Conservation (phyloP, 2,329 filamentous ascomycete species). For the Aspergillus piperis region DNA sequence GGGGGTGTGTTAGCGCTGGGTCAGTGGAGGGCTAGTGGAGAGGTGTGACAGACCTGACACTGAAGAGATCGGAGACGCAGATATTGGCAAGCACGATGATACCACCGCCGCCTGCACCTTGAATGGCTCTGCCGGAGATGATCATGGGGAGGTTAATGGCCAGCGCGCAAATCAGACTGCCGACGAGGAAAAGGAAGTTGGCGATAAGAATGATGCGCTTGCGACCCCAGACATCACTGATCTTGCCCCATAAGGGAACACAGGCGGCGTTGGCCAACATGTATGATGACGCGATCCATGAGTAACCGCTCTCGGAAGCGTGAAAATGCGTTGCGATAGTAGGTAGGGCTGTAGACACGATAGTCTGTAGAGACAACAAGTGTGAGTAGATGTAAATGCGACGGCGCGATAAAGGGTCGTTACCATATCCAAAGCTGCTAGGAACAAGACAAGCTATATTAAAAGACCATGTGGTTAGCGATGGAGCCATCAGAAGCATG, state of each 20-base stretch:
- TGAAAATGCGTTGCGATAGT: conserved; percentile 47
- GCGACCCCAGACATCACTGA: conserved; percentile 68
- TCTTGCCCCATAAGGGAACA: conserved; percentile 62
- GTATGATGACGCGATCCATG: conserved; percentile 52
- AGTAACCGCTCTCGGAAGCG: conserved; percentile 47
- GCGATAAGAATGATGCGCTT: conserved; percentile 63
- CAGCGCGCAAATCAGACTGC: conserved; percentile 62
- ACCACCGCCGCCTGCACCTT: conserved; percentile 65
- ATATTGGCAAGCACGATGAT: conserved; percentile 66
- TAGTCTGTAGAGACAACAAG: conserved; percentile 34
- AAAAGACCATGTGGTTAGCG: neutral
- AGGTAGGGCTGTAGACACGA: conserved; percentile 48
- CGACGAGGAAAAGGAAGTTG: conserved; percentile 63
- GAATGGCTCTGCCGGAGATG: conserved; percentile 61
- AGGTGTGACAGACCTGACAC: conserved; percentile 49
- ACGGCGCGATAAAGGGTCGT: conserved; percentile 11
- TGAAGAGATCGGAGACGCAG: conserved; percentile 64
- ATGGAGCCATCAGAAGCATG: neutral
- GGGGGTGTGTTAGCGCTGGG: conserved; percentile 11
- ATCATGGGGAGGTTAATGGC: conserved; percentile 63
- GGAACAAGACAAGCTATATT: conserved; percentile 56
- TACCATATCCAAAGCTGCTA: conserved; percentile 62
- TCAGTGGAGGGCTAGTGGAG: neutral
- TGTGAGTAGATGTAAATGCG: conserved; percentile 4
- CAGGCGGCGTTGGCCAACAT: conserved; percentile 50